Conservation (phyloP, 2,329 filamentous ascomycete species). For the Rhinocladiella similis region DNA sequence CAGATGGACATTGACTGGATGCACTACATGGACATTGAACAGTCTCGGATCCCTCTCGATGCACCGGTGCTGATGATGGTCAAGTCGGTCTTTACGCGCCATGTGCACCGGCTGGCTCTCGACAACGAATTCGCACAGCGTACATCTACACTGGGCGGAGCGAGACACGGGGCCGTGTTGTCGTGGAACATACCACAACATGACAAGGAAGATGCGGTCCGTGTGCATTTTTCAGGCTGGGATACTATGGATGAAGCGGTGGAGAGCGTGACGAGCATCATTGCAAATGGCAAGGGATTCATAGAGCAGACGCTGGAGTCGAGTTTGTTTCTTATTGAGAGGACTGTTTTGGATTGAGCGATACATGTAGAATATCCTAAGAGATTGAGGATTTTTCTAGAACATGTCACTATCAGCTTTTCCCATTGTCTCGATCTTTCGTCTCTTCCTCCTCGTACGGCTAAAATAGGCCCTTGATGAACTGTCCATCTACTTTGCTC, state of each 20-base stretch:
- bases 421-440: too few species aligned
- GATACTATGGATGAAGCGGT: slow-evolving; percentile 14
- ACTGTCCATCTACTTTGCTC: too few species aligned
- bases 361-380: too few species aligned
- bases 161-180: slow-evolving; percentile 15
- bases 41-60: slow-evolving; percentile 9
- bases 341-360: slow-evolving; percentile 15
- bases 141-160: slow-evolving; percentile 13
- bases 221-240: slow-evolving; percentile 23
- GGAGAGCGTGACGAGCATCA: slow-evolving; percentile 10
- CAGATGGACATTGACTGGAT: slow-evolving; percentile 25
- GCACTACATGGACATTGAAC: slow-evolving; percentile 24
- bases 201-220: slow-evolving; percentile 16
- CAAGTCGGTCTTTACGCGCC: slow-evolving; percentile 10
- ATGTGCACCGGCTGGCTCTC: slow-evolving; percentile 5
- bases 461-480: too few species aligned
- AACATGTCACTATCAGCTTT: too few species aligned
- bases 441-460: too few species aligned
- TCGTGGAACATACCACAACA: slow-evolving; percentile 22
- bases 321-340: slow-evolving; percentile 18
- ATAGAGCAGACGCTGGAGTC: slow-evolving; percentile 8
- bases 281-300: slow-evolving; percentile 12
- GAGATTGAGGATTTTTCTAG: too few species aligned
- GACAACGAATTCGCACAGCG: slow-evolving; percentile 17
- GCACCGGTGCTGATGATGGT: slow-evolving; percentile 17